Evolutionary conservation across 2,329 filamentous ascomycete genomes (phyloP).

Genomic region (Penicillium sumatraense): DNA sequence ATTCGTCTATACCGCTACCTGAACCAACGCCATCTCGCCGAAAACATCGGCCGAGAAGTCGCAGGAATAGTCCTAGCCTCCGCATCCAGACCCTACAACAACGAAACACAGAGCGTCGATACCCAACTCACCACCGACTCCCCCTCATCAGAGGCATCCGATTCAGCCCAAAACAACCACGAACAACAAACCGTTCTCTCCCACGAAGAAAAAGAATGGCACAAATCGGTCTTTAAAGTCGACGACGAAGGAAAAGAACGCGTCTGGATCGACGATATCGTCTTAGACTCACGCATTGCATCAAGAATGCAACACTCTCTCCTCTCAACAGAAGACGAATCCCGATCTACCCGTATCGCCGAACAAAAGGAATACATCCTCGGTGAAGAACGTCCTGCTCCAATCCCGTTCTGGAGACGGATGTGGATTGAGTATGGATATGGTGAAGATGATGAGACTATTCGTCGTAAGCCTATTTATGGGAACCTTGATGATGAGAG

Average conservation of each 20-base stretch:
- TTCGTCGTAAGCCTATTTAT: conserved; percentile 44
- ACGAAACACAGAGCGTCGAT: conserved; percentile 27
- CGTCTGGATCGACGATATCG: conserved; percentile 76
- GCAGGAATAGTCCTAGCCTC: conserved; percentile 76
- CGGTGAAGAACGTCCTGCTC: conserved; percentile 57
- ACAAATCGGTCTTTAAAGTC: conserved; percentile 72
- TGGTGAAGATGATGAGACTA: conserved; percentile 45
- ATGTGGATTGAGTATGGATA: conserved; percentile 48
- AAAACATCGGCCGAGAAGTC: conserved; percentile 83
- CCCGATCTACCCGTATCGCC: conserved; percentile 64
- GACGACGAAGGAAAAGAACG: conserved; percentile 63
- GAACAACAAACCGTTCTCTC: conserved; percentile 70
- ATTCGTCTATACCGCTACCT: conserved; percentile 86
- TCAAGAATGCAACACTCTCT: conserved; percentile 81
- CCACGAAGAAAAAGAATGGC: conserved; percentile 80
- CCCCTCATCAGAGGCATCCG: conserved; percentile 48
- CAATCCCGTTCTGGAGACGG: conserved; percentile 43
- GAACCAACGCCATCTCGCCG: conserved; percentile 79
- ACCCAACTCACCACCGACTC: conserved; percentile 21
- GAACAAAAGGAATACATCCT: conserved; percentile 71
- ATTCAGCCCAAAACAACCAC: conserved; percentile 43
- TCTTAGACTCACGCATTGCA: conserved; percentile 75
- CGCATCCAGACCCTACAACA: conserved; percentile 46
- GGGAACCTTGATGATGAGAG: conserved; percentile 45
- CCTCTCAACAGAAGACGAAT: conserved; percentile 71